Conservation (phyloP, 2,329 filamentous ascomycete genomes). For the Penicillium brasilianum region DNA sequence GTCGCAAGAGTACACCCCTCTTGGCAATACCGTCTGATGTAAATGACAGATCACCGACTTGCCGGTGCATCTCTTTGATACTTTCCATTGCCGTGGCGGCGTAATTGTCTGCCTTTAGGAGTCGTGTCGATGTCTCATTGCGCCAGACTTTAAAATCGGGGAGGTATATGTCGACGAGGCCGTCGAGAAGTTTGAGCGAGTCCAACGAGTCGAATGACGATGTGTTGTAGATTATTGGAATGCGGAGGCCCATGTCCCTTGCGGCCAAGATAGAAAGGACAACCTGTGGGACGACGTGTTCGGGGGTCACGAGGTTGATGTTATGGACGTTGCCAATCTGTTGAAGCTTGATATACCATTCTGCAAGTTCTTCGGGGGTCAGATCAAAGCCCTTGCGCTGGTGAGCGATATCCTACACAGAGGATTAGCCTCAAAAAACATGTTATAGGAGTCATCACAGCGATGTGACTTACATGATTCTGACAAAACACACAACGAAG, state of each 20-base stretch:
- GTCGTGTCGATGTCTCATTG: constrained; percentile 65
- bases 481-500: constrained; percentile 76
- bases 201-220: constrained; percentile 78
- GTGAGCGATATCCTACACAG: constrained; percentile 70
- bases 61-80: constrained; percentile 77
- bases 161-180: constrained; percentile 83
- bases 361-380: constrained; percentile 75
- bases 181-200: constrained; percentile 74
- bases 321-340: constrained; percentile 82
- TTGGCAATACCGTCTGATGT: constrained; percentile 81
- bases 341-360: constrained; percentile 84
- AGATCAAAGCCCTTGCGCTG: constrained; percentile 80
- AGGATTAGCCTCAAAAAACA: no score
- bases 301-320: constrained; percentile 85
- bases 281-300: constrained; percentile 85
- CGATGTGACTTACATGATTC: constrained; percentile 68
- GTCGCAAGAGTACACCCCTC: constrained; percentile 74
- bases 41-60: constrained; percentile 84
- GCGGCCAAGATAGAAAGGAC: constrained; percentile 76
- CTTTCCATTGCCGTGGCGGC: constrained; percentile 73
- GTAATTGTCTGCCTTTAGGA: constrained; percentile 81
- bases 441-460: no score
- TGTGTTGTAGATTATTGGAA: constrained; percentile 85
- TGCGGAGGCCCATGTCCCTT: constrained; percentile 67
- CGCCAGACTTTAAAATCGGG: constrained; percentile 88